Base-by-base conservation (phyloP, 2,329 filamentous ascomycete genomes). In the Penicillium sp. region DNA sequence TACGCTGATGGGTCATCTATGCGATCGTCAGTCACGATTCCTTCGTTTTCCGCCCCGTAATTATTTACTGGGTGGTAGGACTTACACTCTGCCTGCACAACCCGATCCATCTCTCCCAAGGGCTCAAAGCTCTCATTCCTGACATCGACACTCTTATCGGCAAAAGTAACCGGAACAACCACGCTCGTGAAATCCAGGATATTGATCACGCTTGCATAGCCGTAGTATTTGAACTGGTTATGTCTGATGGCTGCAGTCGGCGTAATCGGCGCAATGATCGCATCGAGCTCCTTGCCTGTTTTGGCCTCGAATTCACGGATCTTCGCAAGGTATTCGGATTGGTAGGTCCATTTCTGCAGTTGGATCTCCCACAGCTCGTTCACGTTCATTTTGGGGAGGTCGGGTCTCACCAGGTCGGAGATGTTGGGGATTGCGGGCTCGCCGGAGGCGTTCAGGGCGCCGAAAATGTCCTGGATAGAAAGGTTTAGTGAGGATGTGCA, bases 111-210 rank as follows among this genome's bases (percentile, higher is more conserved):
- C 35, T 57, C 46, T 5, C 21, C 11, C 1, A 57, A 21, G 5
- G 46, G 15, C 31, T 7, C 15, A 29, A 38, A 48, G 3, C 3
- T 17, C n/a, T 21, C 2, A 7, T n/a, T 31, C n/a, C 6, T 35
- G 2, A 59, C 45, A 60, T 83, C 80, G 0, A 80, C 46, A 2
- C 62, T 62, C 66, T 79, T 77, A 60, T 82, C 77, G 0, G 78
- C 79, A 55, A 74, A 77, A 0, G 78, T 80, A 3, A 83, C 78
- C 0, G 82, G 82, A 6, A 83, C 74, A 1, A 79, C 79, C 11
- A 79, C 77, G 49, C 75, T 79, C 2, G 79, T 78, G 44, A 75
- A 77, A 50, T 81, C 79, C 1, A 81, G 68, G 21, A 76, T 61
- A 57, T 80, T 81, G 7, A 79, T 70, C 11, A 69, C 74, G 1